A percentile compares a stretch with the other conserved stretches of the same genome.
phyloP scores from a whole-genome alignment of 2,329 filamentous ascomycete species.

The Neopestalotiopsis sp. region DNA sequence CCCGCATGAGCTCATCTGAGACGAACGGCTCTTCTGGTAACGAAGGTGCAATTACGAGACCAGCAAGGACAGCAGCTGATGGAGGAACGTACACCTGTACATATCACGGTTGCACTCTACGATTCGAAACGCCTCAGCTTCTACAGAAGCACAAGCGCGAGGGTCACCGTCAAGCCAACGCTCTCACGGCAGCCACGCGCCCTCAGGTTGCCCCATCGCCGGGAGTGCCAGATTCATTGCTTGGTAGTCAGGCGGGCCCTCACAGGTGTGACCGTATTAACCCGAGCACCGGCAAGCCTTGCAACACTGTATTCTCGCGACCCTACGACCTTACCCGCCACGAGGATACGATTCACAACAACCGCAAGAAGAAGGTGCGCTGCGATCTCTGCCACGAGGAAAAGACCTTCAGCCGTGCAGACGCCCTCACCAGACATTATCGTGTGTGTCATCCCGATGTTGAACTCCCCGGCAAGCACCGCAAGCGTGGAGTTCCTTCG shows the following conservation, averaged over 20 bases:
- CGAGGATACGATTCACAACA: constrained; percentile 97
- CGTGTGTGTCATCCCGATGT: constrained; percentile 91
- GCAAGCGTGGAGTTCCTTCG: constrained; percentile 37
- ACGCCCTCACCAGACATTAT: constrained; percentile 93
- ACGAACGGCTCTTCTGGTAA: constrained; percentile 41
- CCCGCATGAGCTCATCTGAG: constrained; percentile 49
- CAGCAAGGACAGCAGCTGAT: constrained; percentile 71
- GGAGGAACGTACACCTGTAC: constrained; percentile 95
- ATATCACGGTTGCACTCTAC: constrained; percentile 85
- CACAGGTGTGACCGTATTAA: constrained; percentile 94
- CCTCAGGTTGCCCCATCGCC: constrained; percentile 31
- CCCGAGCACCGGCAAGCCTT: constrained; percentile 91
- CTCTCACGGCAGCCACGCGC: constrained; percentile 45
- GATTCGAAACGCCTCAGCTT: constrained; percentile 85
- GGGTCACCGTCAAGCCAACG: constrained; percentile 79
- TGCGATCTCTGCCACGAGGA: constrained; percentile 94
- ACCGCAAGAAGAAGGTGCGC: constrained; percentile 89
- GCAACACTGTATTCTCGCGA: constrained; percentile 91
- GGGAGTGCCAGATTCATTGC: constrained; percentile 56
- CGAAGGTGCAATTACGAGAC: constrained; percentile 50
- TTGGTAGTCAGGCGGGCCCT: constrained; percentile 90
- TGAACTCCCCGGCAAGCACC: constrained; percentile 73
- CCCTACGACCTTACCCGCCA: constrained; percentile 97
- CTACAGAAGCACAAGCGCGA: constrained; percentile 97
- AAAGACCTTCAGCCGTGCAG: constrained; percentile 95